These are phyloP conservation scores for Miscanthus lutarioriparius DNA, from an alignment of 176 grass and related monocot genomes.

Conservation along the genomic window DNA sequence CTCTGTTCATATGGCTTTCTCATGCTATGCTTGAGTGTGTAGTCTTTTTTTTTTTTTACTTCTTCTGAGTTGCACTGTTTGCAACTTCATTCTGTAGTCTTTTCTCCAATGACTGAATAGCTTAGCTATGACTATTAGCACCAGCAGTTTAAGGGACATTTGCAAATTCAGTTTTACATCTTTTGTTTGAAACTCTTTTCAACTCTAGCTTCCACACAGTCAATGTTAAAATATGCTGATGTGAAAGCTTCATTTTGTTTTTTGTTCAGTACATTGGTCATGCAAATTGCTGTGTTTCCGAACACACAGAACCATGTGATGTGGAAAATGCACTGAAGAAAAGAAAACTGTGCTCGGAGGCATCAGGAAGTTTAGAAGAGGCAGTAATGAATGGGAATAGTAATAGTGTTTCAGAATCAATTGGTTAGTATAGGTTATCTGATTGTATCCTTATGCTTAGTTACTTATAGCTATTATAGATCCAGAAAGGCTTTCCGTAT, in stretches of 20 bases:
- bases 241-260: slow-evolving; percentile 15
- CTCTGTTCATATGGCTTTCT: slow-evolving; percentile 4
- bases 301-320: slow-evolving; percentile 44
- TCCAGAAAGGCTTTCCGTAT: neutral
- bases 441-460: slow-evolving; percentile 13
- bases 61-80: slow-evolving; percentile 4
- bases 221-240: slow-evolving; percentile 22
- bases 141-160: slow-evolving; percentile 5
- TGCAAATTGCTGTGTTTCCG: slow-evolving; percentile 29
- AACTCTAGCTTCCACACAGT: slow-evolving; percentile 11
- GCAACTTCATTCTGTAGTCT: neutral
- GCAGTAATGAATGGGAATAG: slow-evolving; percentile 19
- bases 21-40: neutral
- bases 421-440: slow-evolving; percentile 43
- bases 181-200: slow-evolving; percentile 21
- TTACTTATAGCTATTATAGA: neutral
- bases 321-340: slow-evolving; percentile 52
- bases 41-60: neutral
- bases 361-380: slow-evolving; percentile 40
- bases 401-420: slow-evolving; percentile 33
- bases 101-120: neutral
- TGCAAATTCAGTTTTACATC: neutral
- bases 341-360: slow-evolving; percentile 66
- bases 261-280: slow-evolving; percentile 59
- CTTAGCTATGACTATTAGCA: neutral